Percentiles rank a stretch among this genome's conserved stretches.
These are phyloP conservation scores for Gaertneriomyces semiglobifer DNA, from an alignment of 192 early-diverging fungal species.

Conservation along the genomic window DNA sequence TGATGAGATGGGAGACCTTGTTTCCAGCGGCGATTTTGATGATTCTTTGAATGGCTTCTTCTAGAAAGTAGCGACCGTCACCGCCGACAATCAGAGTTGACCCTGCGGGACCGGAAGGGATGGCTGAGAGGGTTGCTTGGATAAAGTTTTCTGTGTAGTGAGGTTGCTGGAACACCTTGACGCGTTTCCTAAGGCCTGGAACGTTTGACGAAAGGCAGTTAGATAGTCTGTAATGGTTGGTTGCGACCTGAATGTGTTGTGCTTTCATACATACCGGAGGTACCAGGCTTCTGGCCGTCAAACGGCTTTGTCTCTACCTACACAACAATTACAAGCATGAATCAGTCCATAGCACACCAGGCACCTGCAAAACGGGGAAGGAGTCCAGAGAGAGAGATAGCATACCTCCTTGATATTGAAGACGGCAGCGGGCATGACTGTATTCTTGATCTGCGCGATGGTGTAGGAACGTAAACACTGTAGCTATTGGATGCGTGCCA, in stretches of 20 bases:
- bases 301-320: conserved; percentile 68
- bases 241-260: background rate
- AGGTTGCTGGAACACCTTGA: conserved; percentile 90
- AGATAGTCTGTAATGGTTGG: conserved; percentile 13
- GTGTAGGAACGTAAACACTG: too few species aligned
- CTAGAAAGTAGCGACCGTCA: conserved; percentile 87
- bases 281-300: conserved; percentile 96
- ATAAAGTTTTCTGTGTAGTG: conserved; percentile 98
- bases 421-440: background rate
- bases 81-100: conserved; percentile 91
- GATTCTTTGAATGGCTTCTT: conserved; percentile 85
- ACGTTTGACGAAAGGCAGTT: background rate
- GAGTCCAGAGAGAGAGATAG: background rate
- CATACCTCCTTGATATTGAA: conserved; percentile 1
- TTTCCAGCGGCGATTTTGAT: conserved; percentile 82
- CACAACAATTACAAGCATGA: background rate
- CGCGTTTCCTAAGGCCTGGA: conserved; percentile 87
- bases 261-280: conserved; percentile 50
- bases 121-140: conserved; percentile 76
- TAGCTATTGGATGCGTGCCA: too few species aligned
- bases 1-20: conserved; percentile 75
- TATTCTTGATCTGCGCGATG: background rate
- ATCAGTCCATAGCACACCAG: background rate
- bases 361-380: background rate
- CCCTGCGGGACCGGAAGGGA: conserved; percentile 73